A percentile compares a stretch with the other conserved stretches of the same genome.
Conservation (phyloP, 2,329 filamentous ascomycete species). For the Cryphonectria nitschkei region DNA sequence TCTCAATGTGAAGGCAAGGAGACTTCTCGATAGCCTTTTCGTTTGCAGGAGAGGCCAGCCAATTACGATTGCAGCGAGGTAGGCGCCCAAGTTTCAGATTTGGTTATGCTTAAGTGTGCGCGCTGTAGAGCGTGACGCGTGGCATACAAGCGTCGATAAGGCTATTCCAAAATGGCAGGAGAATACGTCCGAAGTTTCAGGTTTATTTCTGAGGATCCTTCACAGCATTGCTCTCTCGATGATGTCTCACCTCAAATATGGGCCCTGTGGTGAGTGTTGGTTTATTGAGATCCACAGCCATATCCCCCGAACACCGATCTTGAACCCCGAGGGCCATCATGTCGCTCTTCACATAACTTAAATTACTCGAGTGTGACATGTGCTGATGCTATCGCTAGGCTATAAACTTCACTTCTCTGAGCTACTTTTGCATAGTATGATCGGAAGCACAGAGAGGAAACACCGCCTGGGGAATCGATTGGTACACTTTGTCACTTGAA, state of each 20-base stretch:
- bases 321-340: background rate
- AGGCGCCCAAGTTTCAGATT: background rate
- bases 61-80: background rate
- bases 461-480: no score
- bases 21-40: background rate
- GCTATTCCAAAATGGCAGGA: slow-evolving; percentile 2
- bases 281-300: background rate
- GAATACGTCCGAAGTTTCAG: background rate
- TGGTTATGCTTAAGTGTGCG: slow-evolving; percentile 1
- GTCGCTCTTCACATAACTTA: background rate
- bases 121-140: background rate
- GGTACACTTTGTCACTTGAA: background rate
- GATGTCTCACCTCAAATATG: background rate
- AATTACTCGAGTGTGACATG: background rate
- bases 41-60: background rate
- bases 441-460: background rate
- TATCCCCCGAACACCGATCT: slow-evolving; percentile 11
- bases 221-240: background rate
- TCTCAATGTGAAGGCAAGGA: background rate
- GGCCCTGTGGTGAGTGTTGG: background rate
- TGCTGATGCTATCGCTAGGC: background rate
- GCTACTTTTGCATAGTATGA: background rate
- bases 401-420: background rate
- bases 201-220: background rate
- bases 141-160: background rate